These are phyloP conservation scores for Glaciozyma antarctica DNA, from an alignment of 768 basidiomycete genomes.

Conservation along the genomic window DNA sequence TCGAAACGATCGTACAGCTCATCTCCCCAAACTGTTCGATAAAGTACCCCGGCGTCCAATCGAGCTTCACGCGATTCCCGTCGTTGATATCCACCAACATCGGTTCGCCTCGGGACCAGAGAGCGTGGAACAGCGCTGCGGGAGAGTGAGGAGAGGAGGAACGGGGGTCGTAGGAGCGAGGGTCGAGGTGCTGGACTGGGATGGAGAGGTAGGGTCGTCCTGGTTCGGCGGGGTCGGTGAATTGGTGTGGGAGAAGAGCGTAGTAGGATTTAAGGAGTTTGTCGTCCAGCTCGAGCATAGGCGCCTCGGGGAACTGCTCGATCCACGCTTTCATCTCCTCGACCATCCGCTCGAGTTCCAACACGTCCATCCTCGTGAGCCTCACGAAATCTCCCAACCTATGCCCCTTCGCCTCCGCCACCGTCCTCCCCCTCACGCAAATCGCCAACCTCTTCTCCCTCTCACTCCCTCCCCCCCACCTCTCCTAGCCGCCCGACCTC, in stretches of 20 bases:
- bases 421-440: neutral
- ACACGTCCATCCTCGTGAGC: slow-evolving; percentile 62
- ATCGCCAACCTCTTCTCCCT: neutral
- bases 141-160: neutral
- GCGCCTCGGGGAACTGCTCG: slow-evolving; percentile 30
- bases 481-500: neutral
- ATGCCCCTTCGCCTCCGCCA: slow-evolving; percentile 40
- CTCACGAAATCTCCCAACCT: slow-evolving; percentile 60
- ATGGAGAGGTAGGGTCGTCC: neutral
- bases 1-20: slow-evolving; percentile 50
- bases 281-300: neutral
- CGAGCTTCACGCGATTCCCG: slow-evolving; percentile 52
- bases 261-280: neutral
- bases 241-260: no score
- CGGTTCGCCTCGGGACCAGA: slow-evolving; percentile 69
- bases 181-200: neutral
- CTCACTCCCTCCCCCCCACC: neutral
- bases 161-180: neutral
- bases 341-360: slow-evolving; percentile 58
- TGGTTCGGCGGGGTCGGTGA: neutral
- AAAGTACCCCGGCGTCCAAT: slow-evolving; percentile 80
- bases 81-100: slow-evolving; percentile 61
- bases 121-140: slow-evolving; percentile 47
- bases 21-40: slow-evolving; percentile 56
- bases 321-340: slow-evolving; percentile 57